Conservation (phyloP, 2,329 filamentous ascomycete species). For the Sclerotinia borealis region DNA sequence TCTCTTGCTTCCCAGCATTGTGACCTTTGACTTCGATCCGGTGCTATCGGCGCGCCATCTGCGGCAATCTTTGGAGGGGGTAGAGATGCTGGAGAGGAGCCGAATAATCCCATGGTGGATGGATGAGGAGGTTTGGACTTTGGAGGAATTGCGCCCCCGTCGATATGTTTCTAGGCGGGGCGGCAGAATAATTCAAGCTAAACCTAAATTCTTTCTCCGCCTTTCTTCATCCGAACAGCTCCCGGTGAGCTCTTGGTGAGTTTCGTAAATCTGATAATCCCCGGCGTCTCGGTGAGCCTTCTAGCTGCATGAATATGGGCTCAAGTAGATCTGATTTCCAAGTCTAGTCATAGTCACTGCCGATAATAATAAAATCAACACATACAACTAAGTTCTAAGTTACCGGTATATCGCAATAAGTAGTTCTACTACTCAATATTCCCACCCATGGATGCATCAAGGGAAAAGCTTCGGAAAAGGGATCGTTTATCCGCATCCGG, state of each 20-base stretch:
- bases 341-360: too few species aligned
- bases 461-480: not conserved
- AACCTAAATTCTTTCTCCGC: not conserved
- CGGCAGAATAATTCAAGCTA: slow-evolving; percentile 5
- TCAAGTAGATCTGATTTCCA: not conserved
- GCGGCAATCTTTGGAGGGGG: slow-evolving; percentile 41
- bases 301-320: not conserved
- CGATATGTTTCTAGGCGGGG: not conserved
- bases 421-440: not conserved
- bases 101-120: slow-evolving; percentile 45
- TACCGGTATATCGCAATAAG: not conserved
- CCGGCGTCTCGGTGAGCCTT: not conserved
- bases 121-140: not conserved
- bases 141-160: not conserved
- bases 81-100: slow-evolving; percentile 30
- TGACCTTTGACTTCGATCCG: slow-evolving; percentile 72
- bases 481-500: slow-evolving; percentile 2
- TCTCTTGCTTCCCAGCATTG: slow-evolving; percentile 90
- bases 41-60: slow-evolving; percentile 65
- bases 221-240: not conserved
- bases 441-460: not conserved
- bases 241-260: not conserved
- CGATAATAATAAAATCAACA: not conserved
- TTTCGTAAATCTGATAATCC: too few species aligned
- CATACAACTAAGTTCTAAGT: too few species aligned